Conservation (phyloP, 768 basidiomycete genomes). For the Boletus rubroflammeus region DNA sequence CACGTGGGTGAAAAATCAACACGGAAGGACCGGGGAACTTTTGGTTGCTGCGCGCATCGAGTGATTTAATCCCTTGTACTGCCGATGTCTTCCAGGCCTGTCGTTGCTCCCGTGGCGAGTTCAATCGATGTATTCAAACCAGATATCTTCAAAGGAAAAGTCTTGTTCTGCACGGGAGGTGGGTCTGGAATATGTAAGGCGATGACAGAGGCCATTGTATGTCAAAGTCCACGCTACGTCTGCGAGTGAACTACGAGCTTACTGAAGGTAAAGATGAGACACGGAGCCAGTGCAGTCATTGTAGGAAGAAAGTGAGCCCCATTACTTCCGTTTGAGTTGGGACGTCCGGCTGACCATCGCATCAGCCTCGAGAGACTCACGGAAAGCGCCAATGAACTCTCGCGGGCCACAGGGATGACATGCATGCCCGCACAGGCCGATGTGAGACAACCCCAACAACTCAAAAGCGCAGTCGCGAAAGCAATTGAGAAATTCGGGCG, state of each 20-base stretch:
- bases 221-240: slow-evolving; percentile 19
- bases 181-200: slow-evolving; percentile 89
- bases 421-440: slow-evolving; percentile 79
- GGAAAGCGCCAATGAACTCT: slow-evolving; percentile 67
- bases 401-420: slow-evolving; percentile 58
- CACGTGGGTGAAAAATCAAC: slow-evolving; percentile 26
- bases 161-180: slow-evolving; percentile 88
- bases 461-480: slow-evolving; percentile 72
- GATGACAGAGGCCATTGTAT: slow-evolving; percentile 81
- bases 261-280: slow-evolving; percentile 57
- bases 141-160: slow-evolving; percentile 87
- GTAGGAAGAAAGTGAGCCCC: slow-evolving; percentile 77
- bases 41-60: background rate
- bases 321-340: background rate
- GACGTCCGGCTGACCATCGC: slow-evolving; percentile 1
- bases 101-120: slow-evolving; percentile 44
- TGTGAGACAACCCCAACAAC: slow-evolving; percentile 70
- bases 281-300: slow-evolving; percentile 79
- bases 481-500: slow-evolving; percentile 74
- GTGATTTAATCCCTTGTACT: background rate
- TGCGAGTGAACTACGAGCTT: background rate
- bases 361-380: slow-evolving; percentile 67
- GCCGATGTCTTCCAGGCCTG: slow-evolving; percentile 37
- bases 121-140: slow-evolving; percentile 68
- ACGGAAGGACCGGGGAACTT: background rate